A percentile compares a stretch with the other conserved stretches of the same genome.
Conservation (phyloP, 805 yeast species). For the Yarrowia yakushimensis region DNA sequence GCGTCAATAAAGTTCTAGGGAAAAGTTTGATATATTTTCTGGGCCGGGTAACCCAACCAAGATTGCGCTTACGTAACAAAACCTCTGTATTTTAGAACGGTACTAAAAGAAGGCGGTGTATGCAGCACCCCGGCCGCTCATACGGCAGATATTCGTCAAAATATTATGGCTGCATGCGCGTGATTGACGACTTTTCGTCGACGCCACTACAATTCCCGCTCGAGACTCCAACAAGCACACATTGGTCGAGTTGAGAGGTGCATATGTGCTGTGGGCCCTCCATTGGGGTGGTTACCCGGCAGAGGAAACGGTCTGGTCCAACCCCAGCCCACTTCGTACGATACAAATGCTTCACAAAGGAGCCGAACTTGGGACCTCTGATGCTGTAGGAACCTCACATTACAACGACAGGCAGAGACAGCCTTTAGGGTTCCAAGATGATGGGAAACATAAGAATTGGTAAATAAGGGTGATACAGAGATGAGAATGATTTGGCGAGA, state of each 20-base stretch:
- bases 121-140: neutral
- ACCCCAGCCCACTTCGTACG: constrained; percentile 14
- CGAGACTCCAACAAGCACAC: neutral
- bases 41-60: constrained; percentile 12
- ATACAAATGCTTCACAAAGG: neutral
- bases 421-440: neutral
- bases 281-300: constrained; percentile 5
- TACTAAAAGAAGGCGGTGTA: neutral
- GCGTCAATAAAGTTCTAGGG: constrained; percentile 12
- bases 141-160: neutral
- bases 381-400: no score
- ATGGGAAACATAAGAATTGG: neutral
- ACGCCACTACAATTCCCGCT: neutral
- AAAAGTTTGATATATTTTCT: constrained; percentile 6
- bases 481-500: neutral
- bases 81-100: neutral
- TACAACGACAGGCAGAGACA: neutral
- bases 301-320: neutral
- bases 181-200: neutral
- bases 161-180: neutral
- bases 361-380: neutral
- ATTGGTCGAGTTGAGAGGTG: constrained; percentile 1
- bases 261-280: constrained; percentile 2
- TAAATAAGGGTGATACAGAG: neutral
- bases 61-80: constrained; percentile 18